These are phyloP conservation scores for Zea mays DNA, from an alignment of 176 grass and related monocot genomes.

Conservation along the genomic window DNA sequence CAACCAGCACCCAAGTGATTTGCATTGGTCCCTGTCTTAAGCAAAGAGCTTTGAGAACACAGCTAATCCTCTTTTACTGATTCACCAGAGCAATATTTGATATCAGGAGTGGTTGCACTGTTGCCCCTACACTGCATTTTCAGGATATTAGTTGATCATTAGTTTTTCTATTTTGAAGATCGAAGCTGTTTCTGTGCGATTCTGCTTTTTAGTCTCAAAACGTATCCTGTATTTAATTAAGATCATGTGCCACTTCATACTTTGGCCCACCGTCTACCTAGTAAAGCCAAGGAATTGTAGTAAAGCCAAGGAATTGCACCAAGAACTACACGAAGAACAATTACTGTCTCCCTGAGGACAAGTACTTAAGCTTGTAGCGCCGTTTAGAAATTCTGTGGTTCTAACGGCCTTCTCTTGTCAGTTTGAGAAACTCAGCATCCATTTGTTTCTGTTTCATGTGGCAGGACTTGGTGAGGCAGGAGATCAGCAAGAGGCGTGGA, in stretches of 20 bases:
- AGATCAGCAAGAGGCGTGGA: conserved; percentile 53
- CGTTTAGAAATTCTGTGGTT: not conserved
- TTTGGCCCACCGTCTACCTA: conserved; percentile 3
- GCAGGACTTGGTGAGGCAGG: conserved; percentile 67
- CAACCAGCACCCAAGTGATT: not conserved
- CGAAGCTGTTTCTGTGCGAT: not conserved
- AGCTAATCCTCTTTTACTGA: not conserved
- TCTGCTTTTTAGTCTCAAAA: conserved; percentile 7
- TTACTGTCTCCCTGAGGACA: no score
- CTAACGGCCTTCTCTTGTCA: not conserved
- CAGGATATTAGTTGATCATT: not conserved
- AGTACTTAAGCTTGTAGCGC: not conserved
- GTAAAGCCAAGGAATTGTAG: conserved; percentile 11
- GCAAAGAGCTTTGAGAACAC: not conserved
- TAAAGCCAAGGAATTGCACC: conserved; percentile 16
- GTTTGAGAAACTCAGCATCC: not conserved
- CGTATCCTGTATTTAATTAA: conserved; percentile 13
- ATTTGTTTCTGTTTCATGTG: conserved; percentile 30
- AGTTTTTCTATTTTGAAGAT: conserved; percentile 30
- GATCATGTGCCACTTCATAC: conserved; percentile 7
- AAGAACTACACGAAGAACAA: not conserved
- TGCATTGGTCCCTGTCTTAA: not conserved
- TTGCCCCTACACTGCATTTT: not conserved
- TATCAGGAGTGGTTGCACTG: not conserved
- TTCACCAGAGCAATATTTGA: conserved; percentile 1